Percentiles rank a stretch among this genome's conserved stretches.
phyloP scores from a whole-genome alignment of 2,329 filamentous ascomycete genomes.

The Monilinia laxa region DNA sequence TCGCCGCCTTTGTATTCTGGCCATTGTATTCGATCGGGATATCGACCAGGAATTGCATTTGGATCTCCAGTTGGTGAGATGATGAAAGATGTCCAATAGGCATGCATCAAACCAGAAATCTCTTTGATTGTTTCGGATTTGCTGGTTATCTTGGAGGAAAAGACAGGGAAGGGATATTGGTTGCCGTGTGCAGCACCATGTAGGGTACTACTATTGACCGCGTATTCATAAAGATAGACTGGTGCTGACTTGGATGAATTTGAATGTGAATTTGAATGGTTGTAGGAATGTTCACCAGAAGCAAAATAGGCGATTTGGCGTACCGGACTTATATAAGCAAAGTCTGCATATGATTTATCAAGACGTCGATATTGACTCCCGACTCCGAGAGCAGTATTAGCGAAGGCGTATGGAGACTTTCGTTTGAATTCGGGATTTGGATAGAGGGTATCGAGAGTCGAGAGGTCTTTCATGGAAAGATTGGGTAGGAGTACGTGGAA shows the following conservation, averaged over 20 bases:
- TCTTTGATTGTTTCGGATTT: slow-evolving; percentile 24
- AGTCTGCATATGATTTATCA: slow-evolving; percentile 62
- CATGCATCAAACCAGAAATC: slow-evolving; percentile 37
- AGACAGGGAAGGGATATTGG: slow-evolving; percentile 48
- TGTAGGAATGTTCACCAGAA: slow-evolving; percentile 26
- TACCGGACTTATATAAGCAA: slow-evolving; percentile 64
- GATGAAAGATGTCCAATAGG: slow-evolving; percentile 40
- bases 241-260: slow-evolving; percentile 23
- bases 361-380: slow-evolving; percentile 57
- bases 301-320: slow-evolving; percentile 55
- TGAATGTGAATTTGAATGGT: background rate
- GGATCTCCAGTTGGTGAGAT: slow-evolving; percentile 35
- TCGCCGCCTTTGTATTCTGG: slow-evolving; percentile 31
- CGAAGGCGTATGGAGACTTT: slow-evolving; percentile 33
- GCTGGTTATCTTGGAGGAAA: slow-evolving; percentile 34
- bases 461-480: slow-evolving; percentile 52
- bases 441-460: slow-evolving; percentile 58
- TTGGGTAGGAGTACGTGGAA: slow-evolving; percentile 61
- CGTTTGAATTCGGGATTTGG: slow-evolving; percentile 53
- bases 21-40: slow-evolving; percentile 16
- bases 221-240: slow-evolving; percentile 61
- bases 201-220: slow-evolving; percentile 43
- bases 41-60: slow-evolving; percentile 32
- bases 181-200: slow-evolving; percentile 47
- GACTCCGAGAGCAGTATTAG: slow-evolving; percentile 33